A percentile compares a stretch with the other conserved stretches of the same genome.
Conservation (phyloP, 306 rosid genomes). For the Pyrus pyrifolia region DNA sequence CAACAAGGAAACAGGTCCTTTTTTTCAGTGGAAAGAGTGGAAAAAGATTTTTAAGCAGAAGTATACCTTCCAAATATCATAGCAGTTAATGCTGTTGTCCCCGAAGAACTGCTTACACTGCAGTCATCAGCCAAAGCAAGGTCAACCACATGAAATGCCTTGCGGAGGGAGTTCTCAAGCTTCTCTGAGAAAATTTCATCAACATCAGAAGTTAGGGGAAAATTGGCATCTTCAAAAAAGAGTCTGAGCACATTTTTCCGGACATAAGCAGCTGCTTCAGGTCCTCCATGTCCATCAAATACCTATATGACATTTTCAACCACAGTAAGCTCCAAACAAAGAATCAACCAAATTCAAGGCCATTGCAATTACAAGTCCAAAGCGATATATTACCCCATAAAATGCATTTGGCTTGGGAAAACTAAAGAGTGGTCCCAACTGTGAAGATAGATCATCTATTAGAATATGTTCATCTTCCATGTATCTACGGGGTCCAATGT, state of each 20-base stretch:
- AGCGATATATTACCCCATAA: conserved; percentile 61
- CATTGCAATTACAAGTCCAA: conserved; percentile 3
- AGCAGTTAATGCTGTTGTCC: conserved; percentile 89
- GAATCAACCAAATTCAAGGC: neutral
- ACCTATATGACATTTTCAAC: conserved; percentile 39
- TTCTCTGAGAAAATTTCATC: conserved; percentile 49
- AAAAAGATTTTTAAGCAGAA: conserved; percentile 1
- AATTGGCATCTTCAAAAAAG: conserved; percentile 63
- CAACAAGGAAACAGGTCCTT: neutral
- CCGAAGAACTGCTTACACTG: conserved; percentile 68
- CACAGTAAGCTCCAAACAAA: conserved; percentile 12
- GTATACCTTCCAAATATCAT: conserved; percentile 79
- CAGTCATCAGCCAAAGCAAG: conserved; percentile 80
- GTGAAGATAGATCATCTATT: conserved; percentile 73
- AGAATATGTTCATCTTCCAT: conserved; percentile 99
- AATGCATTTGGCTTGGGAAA: conserved; percentile 91
- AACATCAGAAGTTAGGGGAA: conserved; percentile 62
- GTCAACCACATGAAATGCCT: conserved; percentile 75
- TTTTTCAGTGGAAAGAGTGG: neutral
- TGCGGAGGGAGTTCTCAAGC: conserved; percentile 52
- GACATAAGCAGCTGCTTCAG: conserved; percentile 92
- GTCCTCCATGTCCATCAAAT: conserved; percentile 99
- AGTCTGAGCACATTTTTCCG: conserved; percentile 62
- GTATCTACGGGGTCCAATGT: conserved; percentile 81
- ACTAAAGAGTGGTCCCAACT: conserved; percentile 53